Evolutionary conservation across 2,329 filamentous ascomycete species (phyloP).

Genomic region (Ophiostoma himal-ulmi): DNA sequence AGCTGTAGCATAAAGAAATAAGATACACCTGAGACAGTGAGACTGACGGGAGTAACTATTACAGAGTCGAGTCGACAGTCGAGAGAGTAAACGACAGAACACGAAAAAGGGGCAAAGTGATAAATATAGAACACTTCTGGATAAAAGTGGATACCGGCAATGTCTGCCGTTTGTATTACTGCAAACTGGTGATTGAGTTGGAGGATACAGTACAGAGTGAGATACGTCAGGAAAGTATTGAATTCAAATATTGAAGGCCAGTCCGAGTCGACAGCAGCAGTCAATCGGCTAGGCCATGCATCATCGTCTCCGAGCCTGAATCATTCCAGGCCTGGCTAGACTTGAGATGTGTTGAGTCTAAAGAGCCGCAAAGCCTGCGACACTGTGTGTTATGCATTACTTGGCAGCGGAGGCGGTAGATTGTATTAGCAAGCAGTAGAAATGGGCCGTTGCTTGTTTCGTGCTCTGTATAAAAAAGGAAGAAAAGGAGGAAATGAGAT

Average conservation of each 20-base stretch:
- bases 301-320: neutral
- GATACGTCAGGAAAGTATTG: too few species aligned
- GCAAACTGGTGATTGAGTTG: neutral
- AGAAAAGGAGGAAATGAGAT: neutral
- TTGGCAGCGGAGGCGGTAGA: neutral
- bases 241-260: too few species aligned
- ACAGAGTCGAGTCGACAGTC: neutral
- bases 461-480: too few species aligned
- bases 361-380: constrained; percentile 4
- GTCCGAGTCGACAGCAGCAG: neutral
- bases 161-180: too few species aligned
- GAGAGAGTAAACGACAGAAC: neutral
- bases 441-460: neutral
- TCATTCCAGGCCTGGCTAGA: neutral
- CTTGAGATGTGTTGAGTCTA: neutral
- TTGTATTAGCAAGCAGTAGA: neutral
- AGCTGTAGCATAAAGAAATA: neutral
- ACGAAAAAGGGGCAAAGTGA: constrained; percentile 4
- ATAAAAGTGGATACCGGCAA: too few species aligned
- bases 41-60: neutral
- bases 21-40: neutral
- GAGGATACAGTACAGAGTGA: too few species aligned
- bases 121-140: constrained; percentile 7
- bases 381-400: neutral
- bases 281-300: neutral